Evolutionary conservation across 352 stramenopile species (phyloP), one percentile per base, ranked within the genome.

Genomic region (Blastocystis sp.): DNA sequence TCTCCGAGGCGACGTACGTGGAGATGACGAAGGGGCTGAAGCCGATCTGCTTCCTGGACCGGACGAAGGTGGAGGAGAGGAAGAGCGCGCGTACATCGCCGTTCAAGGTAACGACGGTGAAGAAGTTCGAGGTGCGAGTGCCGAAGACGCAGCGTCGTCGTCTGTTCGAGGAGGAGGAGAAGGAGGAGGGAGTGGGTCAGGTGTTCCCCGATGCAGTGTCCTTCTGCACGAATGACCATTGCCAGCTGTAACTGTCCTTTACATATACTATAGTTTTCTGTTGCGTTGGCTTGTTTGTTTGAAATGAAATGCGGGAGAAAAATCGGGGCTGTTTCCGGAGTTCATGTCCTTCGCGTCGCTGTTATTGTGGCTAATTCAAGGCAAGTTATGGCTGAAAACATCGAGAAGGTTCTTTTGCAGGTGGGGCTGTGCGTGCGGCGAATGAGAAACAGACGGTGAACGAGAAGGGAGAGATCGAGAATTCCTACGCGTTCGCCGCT

Each of bases 401-500:
- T 34, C 28, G 28, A 34, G 28, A 34, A 34, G 28, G 28, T 34
- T 34, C 28, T 34, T 34, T 34, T 34, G 28, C 28, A 34, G 28
- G 28, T 34, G 28, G 28, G 28, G 28, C 28, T 34, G 28, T 34
- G 28, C 28, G 28, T 34, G 28, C 28, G 28, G 28, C 28, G 28
- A 34, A 34, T 34, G 28, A 34, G 28, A 34, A 34, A 45, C 43
- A 87, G 76, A 76, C 60, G 6, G 11, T 87, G 60, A 71, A 87
- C 38, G 76, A 87, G 48, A 70, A 87, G 60, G 54, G 60, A 28
- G 28, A 57, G n/a, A 87, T 87, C 34, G 76, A 74, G 21, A 87
- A 87, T 78, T 87, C 76, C n/a, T 87, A 76, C 34, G 76, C 69
- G 19, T 87, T 76, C 34, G 91, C 95, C 28, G 90, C 91, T 57